Conservation (phyloP, 2,329 filamentous ascomycete genomes). For the Alternaria sp. region DNA sequence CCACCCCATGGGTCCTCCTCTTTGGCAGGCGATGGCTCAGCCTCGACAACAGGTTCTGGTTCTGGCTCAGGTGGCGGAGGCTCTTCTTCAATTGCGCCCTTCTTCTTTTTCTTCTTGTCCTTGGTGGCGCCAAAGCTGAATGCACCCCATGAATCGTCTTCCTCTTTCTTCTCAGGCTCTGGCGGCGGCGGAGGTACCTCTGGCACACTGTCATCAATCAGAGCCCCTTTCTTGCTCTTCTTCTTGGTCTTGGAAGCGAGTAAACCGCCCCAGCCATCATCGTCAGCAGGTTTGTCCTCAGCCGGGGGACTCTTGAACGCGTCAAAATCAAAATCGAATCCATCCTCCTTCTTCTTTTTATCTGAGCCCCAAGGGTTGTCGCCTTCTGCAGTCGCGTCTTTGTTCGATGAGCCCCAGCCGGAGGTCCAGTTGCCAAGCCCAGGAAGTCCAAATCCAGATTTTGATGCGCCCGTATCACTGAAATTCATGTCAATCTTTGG, state of each 20-base stretch:
- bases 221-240: conserved; percentile 40
- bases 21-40: conserved; percentile 39
- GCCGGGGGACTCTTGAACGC: conserved; percentile 29
- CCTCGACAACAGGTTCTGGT: conserved; percentile 34
- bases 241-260: conserved; percentile 54
- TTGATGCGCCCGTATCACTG: conserved; percentile 37
- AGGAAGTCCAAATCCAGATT: conserved; percentile 35
- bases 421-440: conserved; percentile 31
- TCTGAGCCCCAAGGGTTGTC: conserved; percentile 44
- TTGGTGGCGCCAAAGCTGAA: conserved; percentile 38
- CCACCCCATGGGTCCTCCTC: conserved; percentile 40
- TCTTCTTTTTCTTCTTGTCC: conserved; percentile 48
- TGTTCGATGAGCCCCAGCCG: conserved; percentile 35
- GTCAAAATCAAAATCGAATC: conserved; percentile 47
- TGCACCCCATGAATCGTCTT: conserved; percentile 29
- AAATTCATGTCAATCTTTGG: conserved; percentile 58
- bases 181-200: conserved; percentile 27
- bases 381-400: conserved; percentile 34
- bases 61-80: conserved; percentile 30
- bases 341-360: conserved; percentile 48
- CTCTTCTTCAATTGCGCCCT: conserved; percentile 30
- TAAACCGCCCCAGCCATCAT: conserved; percentile 40
- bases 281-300: conserved; percentile 34
- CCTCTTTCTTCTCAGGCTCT: conserved; percentile 34
- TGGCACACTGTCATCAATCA: conserved; percentile 39